Base-by-base conservation (phyloP, 108 stramenopile genomes). In the Stephanodiscus triporus region DNA sequence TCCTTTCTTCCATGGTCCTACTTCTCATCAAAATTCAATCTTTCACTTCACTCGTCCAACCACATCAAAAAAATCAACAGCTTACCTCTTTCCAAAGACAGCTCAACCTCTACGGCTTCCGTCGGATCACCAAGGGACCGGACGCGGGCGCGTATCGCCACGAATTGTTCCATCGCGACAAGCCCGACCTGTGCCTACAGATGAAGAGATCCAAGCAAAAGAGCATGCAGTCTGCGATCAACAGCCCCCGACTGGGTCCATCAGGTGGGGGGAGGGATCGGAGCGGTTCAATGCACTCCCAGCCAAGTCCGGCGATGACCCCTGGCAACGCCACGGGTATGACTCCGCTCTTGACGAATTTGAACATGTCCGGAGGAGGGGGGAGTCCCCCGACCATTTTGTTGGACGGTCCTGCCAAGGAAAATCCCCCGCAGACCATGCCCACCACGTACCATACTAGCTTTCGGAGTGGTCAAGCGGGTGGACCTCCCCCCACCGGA, bases 81-180 rank as follows among this genome's bases (percentile, higher is more conserved):
- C 65, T 96, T 16, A 95, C 96, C 29, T 84, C 83, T 30, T 96
- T 97, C 71, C 95, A 95, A 68, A 83, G 95, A 26, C 94, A 97
- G 83, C 86, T 96, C 29, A 95, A 95, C 68, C 67, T 97, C 6
- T 91, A 91, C 58, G 89, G 87, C 56, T 88, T 89, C 67, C 75
- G 89, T 14, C 81, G 88, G 23, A 64, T 90, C 24, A 88, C 86
- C 60, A 89, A 87, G 65, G 92, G 88, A 42, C 93, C 92, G 4
- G 97, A 97, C 83, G 87, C 93, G 9, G 97, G 97, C 40, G 94
- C 92, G 9, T 97, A 98, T 62, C 85, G 91, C 60, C 97, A 97
- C 85, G 94, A 96, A 65, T 81, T 81, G 63, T 99, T 97, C 73
- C 93, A 91, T 67, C 72, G 95, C 54, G 96, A 94, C 66, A 84